A percentile compares a stretch with the other conserved stretches of the same genome.
Evolutionary conservation across 78 protist genomes (phyloP).

Genomic region (Acrasis kona): DNA sequence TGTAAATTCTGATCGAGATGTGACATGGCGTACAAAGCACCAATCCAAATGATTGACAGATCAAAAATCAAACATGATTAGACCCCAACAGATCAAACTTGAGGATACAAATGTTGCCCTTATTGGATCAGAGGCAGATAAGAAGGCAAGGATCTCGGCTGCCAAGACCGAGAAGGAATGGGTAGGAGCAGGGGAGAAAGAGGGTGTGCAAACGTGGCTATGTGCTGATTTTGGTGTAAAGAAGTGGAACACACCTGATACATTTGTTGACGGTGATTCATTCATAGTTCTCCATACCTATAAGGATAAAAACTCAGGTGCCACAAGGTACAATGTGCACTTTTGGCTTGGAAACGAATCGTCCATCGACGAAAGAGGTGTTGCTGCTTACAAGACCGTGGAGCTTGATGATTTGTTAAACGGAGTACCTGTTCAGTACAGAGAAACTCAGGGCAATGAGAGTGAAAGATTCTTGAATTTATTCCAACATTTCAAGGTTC

Average conservation of each 20-base stretch:
- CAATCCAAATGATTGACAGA: too few species aligned
- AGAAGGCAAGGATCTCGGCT: not conserved
- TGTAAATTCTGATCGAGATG: too few species aligned
- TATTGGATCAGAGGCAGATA: slow-evolving; percentile 14
- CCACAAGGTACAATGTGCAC: slow-evolving; percentile 9
- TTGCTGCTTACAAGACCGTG: slow-evolving; percentile 72
- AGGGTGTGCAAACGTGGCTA: slow-evolving; percentile 20
- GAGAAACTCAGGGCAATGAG: not conserved
- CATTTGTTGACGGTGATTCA: slow-evolving; percentile 54
- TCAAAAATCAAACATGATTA: too few species aligned
- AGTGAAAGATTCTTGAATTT: not conserved
- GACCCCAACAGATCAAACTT: not conserved
- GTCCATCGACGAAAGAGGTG: slow-evolving; percentile 59
- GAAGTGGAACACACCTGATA: not conserved
- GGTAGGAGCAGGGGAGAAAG: not conserved
- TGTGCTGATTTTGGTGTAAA: not conserved
- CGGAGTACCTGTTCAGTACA: slow-evolving; percentile 31
- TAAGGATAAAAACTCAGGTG: not conserved
- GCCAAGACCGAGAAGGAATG: slow-evolving; percentile 7
- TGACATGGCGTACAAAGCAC: too few species aligned
- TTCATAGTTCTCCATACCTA: slow-evolving; percentile 61
- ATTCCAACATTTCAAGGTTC: not conserved
- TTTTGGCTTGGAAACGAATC: slow-evolving; percentile 72
- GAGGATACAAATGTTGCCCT: slow-evolving; percentile 16
- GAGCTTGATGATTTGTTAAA: slow-evolving; percentile 63